A percentile compares a stretch with the other conserved stretches of the same genome.
Conservation (phyloP, 352 stramenopile species). For the Globisporangium spiculum region DNA sequence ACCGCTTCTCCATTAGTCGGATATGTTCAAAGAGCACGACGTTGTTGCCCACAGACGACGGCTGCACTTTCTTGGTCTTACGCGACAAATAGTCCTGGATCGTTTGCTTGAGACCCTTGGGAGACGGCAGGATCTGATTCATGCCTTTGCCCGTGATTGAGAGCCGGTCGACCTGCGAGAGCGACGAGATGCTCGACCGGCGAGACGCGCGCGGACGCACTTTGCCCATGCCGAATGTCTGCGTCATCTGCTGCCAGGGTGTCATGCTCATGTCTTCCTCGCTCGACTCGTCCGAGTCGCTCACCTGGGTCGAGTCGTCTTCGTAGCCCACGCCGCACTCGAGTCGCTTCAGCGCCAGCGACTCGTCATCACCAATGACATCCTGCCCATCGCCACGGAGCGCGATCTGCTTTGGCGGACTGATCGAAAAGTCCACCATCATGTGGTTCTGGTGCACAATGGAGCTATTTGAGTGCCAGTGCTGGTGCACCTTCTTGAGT, state of each 20-base stretch:
- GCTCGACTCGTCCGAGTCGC: slow-evolving; percentile 72
- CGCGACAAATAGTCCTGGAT: slow-evolving; percentile 61
- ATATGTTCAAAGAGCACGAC: slow-evolving; percentile 32
- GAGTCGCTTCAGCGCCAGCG: slow-evolving; percentile 60
- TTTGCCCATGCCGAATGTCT: slow-evolving; percentile 78
- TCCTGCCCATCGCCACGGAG: slow-evolving; percentile 22
- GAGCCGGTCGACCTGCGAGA: slow-evolving; percentile 61
- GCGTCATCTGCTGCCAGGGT: slow-evolving; percentile 83
- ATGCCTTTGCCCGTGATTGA: slow-evolving; percentile 53
- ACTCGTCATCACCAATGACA: slow-evolving; percentile 37
- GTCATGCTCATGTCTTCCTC: slow-evolving; percentile 80
- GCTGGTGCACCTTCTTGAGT: slow-evolving; percentile 3
- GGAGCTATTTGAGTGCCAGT: slow-evolving; percentile 19
- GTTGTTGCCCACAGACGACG: slow-evolving; percentile 22
- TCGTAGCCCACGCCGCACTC: slow-evolving; percentile 73
- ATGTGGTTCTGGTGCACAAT: slow-evolving; percentile 19
- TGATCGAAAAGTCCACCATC: slow-evolving; percentile 54
- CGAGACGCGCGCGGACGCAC: slow-evolving; percentile 31
- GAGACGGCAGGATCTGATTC: slow-evolving; percentile 45
- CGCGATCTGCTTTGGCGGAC: slow-evolving; percentile 31
- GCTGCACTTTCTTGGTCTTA: slow-evolving; percentile 70
- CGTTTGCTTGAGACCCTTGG: slow-evolving; percentile 57
- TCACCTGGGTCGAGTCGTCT: slow-evolving; percentile 82
- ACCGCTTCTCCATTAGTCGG: slow-evolving; percentile 31
- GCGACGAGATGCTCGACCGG: slow-evolving; percentile 57